Percentiles rank a stretch among this genome's conserved stretches.
phyloP scores from a whole-genome alignment of 1,284 basidiomycete species.

The Cryptococcus sp. region DNA sequence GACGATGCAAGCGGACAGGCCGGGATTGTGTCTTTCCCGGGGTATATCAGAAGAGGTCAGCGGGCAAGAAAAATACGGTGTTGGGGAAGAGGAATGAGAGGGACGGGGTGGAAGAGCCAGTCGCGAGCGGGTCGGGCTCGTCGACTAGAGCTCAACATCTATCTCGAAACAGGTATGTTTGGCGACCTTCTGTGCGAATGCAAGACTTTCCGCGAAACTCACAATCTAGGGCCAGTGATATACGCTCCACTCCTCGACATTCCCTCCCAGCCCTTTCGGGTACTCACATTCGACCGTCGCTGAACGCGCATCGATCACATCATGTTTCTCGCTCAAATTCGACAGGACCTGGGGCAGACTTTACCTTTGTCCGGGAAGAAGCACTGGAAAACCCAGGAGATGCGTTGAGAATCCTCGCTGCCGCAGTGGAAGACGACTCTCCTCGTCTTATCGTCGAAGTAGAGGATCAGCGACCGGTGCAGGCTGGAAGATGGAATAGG shows the following conservation, averaged over 20 bases:
- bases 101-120: not conserved
- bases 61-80: not conserved
- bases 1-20: constrained; percentile 15
- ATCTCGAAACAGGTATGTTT: not conserved
- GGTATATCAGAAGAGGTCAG: constrained; percentile 4
- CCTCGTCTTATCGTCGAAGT: not conserved
- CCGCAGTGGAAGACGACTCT: constrained; percentile 12
- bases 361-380: constrained; percentile 14
- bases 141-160: no score
- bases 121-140: not conserved
- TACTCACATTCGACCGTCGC: no score
- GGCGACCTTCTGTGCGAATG: not conserved
- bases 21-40: constrained; percentile 12
- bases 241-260: no score
- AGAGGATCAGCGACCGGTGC: no score
- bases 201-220: not conserved
- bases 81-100: not conserved
- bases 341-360: no score
- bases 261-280: no score
- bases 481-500: constrained; percentile 12
- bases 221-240: not conserved
- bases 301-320: no score
- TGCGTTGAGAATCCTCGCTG: constrained; percentile 15
- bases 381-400: constrained; percentile 20
- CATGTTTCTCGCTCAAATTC: no score